Conservation (phyloP, 2,329 filamentous ascomycete species). For the Trichoderma sp. region DNA sequence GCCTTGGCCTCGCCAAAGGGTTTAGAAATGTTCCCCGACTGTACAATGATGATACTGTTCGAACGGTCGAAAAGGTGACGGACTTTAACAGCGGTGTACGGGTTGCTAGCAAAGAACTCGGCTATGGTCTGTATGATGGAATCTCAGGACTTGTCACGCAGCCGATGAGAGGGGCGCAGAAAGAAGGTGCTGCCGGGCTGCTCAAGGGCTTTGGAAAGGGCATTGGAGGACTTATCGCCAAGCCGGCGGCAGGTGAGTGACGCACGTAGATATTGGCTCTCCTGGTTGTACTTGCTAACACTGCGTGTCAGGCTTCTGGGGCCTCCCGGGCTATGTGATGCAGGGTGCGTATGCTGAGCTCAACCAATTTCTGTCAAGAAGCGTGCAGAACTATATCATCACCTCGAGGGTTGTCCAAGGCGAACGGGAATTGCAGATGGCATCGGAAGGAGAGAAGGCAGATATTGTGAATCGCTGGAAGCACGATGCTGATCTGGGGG, state of each 20-base stretch:
- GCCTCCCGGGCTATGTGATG: constrained; percentile 77
- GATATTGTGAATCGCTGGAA: constrained; percentile 69
- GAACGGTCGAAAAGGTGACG: constrained; percentile 77
- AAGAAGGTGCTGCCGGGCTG: constrained; percentile 59
- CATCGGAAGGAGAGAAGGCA: constrained; percentile 60
- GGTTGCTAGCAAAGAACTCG: constrained; percentile 77
- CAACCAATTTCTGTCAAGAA: constrained; percentile 68
- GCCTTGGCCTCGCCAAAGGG: constrained; percentile 77
- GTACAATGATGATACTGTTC: constrained; percentile 81
- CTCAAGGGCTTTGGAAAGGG: constrained; percentile 82
- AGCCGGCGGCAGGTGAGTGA: constrained; percentile 72
- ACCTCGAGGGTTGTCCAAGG: constrained; percentile 76
- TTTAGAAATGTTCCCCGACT: constrained; percentile 86
- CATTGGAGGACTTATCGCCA: constrained; percentile 77
- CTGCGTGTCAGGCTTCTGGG: constrained; percentile 57
- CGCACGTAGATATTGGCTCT: too few relatives aligned
- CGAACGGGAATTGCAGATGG: constrained; percentile 61
- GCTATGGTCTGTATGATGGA: constrained; percentile 77
- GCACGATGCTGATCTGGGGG: constrained; percentile 59
- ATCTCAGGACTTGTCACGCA: constrained; percentile 80
- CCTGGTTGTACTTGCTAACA: neutral
- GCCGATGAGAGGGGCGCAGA: constrained; percentile 62
- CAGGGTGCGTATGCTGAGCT: constrained; percentile 81
- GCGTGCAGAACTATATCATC: constrained; percentile 77
- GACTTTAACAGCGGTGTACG: constrained; percentile 74